Percentiles rank a stretch among this genome's conserved stretches.
Conservation (phyloP, 1,284 basidiomycete species). For the Chondrostereum purpureum region DNA sequence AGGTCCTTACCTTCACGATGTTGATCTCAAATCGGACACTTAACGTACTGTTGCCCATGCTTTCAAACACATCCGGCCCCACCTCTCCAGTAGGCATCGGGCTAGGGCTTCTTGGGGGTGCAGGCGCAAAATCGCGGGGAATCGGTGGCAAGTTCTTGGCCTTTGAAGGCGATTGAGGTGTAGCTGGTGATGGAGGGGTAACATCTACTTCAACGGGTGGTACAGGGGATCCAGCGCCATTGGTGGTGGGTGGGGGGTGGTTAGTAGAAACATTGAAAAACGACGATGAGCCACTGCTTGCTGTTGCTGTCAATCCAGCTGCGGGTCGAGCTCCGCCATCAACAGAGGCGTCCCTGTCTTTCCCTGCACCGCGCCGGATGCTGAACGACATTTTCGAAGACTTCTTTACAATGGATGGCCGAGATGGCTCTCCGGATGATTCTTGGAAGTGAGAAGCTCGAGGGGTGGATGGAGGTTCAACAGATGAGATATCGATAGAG, state of each 20-base stretch:
- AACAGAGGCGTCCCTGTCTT: slow-evolving; percentile 26
- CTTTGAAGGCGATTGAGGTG: slow-evolving; percentile 25
- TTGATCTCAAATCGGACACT: slow-evolving; percentile 92
- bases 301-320: slow-evolving; percentile 44
- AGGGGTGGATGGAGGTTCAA: slow-evolving; percentile 34
- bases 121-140: slow-evolving; percentile 57
- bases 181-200: slow-evolving; percentile 24
- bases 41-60: slow-evolving; percentile 65
- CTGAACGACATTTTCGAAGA: slow-evolving; percentile 68
- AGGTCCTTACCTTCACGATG: slow-evolving; percentile 77
- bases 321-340: slow-evolving; percentile 32
- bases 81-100: slow-evolving; percentile 58
- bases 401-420: slow-evolving; percentile 51
- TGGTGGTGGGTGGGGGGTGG: slow-evolving; percentile 35
- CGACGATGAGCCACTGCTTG: slow-evolving; percentile 70
- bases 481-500: slow-evolving; percentile 81
- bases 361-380: slow-evolving; percentile 7
- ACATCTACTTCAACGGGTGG: slow-evolving; percentile 23
- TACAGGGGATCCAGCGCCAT: slow-evolving; percentile 16
- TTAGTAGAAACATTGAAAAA: slow-evolving; percentile 70
- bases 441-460: slow-evolving; percentile 40
- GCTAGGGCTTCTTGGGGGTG: slow-evolving; percentile 31
- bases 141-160: slow-evolving; percentile 67
- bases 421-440: slow-evolving; percentile 35
- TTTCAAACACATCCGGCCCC: slow-evolving; percentile 67